Evolutionary conservation across 805 yeast genomes (phyloP), one percentile per base, ranked within the genome.

Genomic region (Metschnikowia kunwiensis): DNA sequence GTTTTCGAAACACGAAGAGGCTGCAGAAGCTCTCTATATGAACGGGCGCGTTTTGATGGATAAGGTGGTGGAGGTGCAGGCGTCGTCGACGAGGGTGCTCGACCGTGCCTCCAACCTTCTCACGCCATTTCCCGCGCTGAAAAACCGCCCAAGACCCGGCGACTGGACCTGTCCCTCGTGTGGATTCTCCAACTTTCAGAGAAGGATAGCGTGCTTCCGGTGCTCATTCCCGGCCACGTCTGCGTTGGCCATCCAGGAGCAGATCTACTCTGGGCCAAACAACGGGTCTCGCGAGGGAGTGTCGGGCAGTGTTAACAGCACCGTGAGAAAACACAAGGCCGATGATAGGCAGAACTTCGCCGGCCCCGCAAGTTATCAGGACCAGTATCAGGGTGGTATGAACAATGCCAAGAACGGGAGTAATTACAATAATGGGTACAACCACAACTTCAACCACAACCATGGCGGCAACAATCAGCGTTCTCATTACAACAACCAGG

Each of bases 161-260:
- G 97, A 89, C 58, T 89, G 97, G 97, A 86, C 85, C n/a, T 89
- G 97, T 60, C 95, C 96, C 17, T 80, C 89, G 5, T 89, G 97
- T 69, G 96, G 96, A 1, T 89, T 89, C 54, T 85, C 95, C 16
- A 89, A 89, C 60, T 89, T 89, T 63, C 97, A 89, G 62, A 76
- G 96, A 53, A 75, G 97, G 60, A 84, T 94, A 2, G 94, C 94
- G 2, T 89, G 97, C 61, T 87, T 89, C 70, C 72, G 96, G 45
- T 89, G 97, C 57, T 82, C 91, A 2, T 87, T 83, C 62, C 95
- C 96, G 5, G 86, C 86, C 7, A 70, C 86, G 8, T 70, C 85
- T 27, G 86, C 87, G 5, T 80, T 75, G 16, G 74, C 86, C 5
- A 72, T 80, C 41, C 86, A 80, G 48, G 86, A 79, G 37, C 74